Conservation (phyloP, 2,329 filamentous ascomycete genomes). For the Aureobasidium sp. region DNA sequence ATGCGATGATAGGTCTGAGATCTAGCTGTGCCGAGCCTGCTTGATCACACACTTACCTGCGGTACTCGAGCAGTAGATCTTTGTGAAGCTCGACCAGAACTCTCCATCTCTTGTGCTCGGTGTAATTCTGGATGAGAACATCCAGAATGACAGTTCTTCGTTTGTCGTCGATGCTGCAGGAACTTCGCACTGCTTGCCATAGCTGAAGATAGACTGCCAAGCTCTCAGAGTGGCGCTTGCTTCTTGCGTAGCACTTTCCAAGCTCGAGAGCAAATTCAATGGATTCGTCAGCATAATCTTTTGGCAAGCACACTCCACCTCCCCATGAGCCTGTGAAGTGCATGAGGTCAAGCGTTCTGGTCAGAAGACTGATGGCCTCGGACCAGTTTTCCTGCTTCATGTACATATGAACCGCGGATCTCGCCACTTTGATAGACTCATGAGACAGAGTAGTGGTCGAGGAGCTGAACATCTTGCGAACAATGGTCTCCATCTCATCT, state of each 20-base stretch:
- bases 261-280: slow-evolving; percentile 43
- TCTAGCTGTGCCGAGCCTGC: neutral
- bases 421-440: slow-evolving; percentile 31
- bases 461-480: neutral
- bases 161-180: slow-evolving; percentile 11
- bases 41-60: neutral
- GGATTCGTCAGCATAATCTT: slow-evolving; percentile 38
- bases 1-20: neutral
- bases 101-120: slow-evolving; percentile 8
- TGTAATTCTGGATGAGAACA: neutral
- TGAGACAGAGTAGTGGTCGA: neutral
- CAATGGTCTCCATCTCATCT: slow-evolving; percentile 30
- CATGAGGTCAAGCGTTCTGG: slow-evolving; percentile 37
- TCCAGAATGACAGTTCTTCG: slow-evolving; percentile 3
- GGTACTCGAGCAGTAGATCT: slow-evolving; percentile 1
- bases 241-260: slow-evolving; percentile 38
- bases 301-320: slow-evolving; percentile 32
- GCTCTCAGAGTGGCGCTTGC: slow-evolving; percentile 9
- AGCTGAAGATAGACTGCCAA: slow-evolving; percentile 9
- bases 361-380: slow-evolving; percentile 42
- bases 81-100: slow-evolving; percentile 8
- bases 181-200: slow-evolving; percentile 10
- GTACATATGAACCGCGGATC: slow-evolving; percentile 36
- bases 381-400: slow-evolving; percentile 42
- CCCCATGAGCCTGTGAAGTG: slow-evolving; percentile 41